Evolutionary conservation across 441 rosid species (phyloP).

Genomic region (Erysimum cheiri): DNA sequence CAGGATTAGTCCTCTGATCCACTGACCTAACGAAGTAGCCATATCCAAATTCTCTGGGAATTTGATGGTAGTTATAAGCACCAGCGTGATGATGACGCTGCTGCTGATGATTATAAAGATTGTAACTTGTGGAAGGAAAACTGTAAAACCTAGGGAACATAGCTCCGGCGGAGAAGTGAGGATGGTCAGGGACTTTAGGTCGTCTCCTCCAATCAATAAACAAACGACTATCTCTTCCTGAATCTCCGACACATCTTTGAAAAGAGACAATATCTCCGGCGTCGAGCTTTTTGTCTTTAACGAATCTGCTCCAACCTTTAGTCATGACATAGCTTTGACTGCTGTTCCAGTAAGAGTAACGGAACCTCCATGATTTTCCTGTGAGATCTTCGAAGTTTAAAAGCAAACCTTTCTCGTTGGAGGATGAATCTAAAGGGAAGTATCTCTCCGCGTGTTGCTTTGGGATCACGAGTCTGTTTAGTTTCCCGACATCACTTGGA

Average conservation of each 20-base stretch:
- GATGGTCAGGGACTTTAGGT: conserved; percentile 60
- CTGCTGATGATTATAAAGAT: conserved; percentile 38
- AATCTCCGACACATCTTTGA: conserved; percentile 76
- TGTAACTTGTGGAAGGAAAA: conserved; percentile 44
- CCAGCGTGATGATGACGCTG: conserved; percentile 25
- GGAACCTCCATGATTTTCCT: conserved; percentile 90
- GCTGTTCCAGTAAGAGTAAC: conserved; percentile 97
- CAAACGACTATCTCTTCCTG: conserved; percentile 56
- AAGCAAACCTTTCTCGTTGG: conserved; percentile 81
- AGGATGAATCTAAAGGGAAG: conserved; percentile 83
- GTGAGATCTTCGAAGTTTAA: conserved; percentile 82
- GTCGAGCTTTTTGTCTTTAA: conserved; percentile 94
- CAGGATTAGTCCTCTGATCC: conserved; percentile 33
- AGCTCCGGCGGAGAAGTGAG: conserved; percentile 49
- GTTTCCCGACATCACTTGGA: conserved; percentile 91
- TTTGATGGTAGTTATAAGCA: conserved; percentile 29
- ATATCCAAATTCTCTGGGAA: conserved; percentile 45
- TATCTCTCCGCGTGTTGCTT: conserved; percentile 94
- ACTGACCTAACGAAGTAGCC: conserved; percentile 56
- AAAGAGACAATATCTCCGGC: conserved; percentile 94
- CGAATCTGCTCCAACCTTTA: conserved; percentile 99
- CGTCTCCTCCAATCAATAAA: conserved; percentile 92
- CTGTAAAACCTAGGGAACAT: conserved; percentile 70
- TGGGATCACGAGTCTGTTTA: conserved; percentile 89
- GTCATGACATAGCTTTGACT: conserved; percentile 99